These are phyloP conservation scores for Backusella tuberculispora DNA, from an alignment of 192 early-diverging fungal genomes.

Conservation along the genomic window DNA sequence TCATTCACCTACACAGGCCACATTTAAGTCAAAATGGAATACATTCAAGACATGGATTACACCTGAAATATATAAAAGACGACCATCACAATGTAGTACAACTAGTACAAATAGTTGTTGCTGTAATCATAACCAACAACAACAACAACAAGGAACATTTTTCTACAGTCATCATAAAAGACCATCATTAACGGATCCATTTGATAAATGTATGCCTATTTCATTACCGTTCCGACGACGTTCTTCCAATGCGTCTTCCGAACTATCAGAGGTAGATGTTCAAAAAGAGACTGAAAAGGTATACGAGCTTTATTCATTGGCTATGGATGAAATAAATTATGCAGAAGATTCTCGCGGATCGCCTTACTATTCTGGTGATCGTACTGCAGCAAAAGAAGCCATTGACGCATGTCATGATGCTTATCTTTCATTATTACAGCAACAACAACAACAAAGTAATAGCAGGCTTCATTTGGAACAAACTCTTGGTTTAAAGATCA, in stretches of 20 bases:
- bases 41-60: conserved; percentile 23
- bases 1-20: background rate
- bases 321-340: conserved; percentile 31
- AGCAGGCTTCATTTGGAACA: background rate
- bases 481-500: background rate
- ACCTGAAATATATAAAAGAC: conserved; percentile 20
- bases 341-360: conserved; percentile 52
- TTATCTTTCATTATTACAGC: conserved; percentile 15
- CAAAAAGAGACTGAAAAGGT: conserved; percentile 13
- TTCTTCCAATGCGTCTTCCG: conserved; percentile 13
- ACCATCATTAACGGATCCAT: conserved; percentile 1
- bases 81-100: conserved; percentile 25
- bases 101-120: conserved; percentile 12
- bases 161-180: background rate
- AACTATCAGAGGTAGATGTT: conserved; percentile 7
- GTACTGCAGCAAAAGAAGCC: conserved; percentile 41
- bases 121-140: background rate
- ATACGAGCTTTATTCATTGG: conserved; percentile 16
- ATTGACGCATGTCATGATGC: conserved; percentile 36
- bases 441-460: background rate
- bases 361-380: conserved; percentile 47
- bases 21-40: conserved; percentile 24
- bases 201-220: background rate
- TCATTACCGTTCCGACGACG: conserved; percentile 18
- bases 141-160: background rate